These are phyloP conservation scores for Trypanosoma rangeli DNA, from an alignment of 208 protist species.

Conservation along the genomic window DNA sequence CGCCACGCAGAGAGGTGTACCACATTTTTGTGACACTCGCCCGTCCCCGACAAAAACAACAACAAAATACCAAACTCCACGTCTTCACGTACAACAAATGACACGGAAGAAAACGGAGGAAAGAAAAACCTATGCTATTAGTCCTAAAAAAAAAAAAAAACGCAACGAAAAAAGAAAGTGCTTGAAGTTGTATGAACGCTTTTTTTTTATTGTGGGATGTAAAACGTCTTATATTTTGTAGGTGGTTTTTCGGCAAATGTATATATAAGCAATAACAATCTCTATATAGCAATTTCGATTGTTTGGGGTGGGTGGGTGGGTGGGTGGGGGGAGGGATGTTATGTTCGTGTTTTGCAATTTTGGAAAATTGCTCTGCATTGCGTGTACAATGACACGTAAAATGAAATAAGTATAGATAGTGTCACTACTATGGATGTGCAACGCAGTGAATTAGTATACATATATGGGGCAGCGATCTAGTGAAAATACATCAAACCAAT, in stretches of 20 bases:
- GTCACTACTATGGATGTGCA: slow-evolving; percentile 33
- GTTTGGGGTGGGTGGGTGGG: too few species aligned
- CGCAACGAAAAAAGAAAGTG: not conserved
- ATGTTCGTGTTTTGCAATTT: not conserved
- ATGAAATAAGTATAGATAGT: slow-evolving; percentile 36
- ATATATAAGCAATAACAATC: too few species aligned
- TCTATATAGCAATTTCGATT: too few species aligned
- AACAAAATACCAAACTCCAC: too few species aligned
- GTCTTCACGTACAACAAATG: not conserved
- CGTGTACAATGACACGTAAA: slow-evolving; percentile 32
- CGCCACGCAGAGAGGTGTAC: not conserved
- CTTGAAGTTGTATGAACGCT: too few species aligned
- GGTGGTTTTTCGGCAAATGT: too few species aligned
- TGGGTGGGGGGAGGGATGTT: too few species aligned
- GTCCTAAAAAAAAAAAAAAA: not conserved
- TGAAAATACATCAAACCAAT: not conserved
- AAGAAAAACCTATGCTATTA: not conserved
- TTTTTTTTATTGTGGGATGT: too few species aligned
- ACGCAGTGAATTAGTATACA: slow-evolving; percentile 30
- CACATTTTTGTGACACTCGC: not conserved
- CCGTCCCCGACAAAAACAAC: not conserved
- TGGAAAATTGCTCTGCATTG: slow-evolving; percentile 8
- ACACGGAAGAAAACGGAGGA: not conserved
- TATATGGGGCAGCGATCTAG: too few species aligned
- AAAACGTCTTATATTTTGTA: too few species aligned